Percentiles rank a stretch among this genome's conserved stretches.
Conservation (phyloP, 257 asterid genomes). For the Przewalskia tangutica region DNA sequence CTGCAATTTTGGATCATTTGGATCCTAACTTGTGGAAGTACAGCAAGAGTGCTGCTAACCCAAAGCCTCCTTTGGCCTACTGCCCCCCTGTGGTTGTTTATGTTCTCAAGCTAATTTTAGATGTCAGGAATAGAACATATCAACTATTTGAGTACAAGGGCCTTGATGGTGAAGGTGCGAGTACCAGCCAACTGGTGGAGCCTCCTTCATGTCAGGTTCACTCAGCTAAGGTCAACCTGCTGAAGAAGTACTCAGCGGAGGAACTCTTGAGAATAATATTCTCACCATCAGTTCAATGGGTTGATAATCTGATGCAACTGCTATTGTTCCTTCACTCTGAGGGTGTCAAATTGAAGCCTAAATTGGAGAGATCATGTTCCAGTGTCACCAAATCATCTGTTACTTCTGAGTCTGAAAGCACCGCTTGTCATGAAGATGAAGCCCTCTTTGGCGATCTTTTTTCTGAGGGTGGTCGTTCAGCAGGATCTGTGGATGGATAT, state of each 20-base stretch:
- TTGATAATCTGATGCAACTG: slow-evolving; percentile 67
- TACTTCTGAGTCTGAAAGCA: slow-evolving; percentile 60
- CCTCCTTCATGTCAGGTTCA: slow-evolving; percentile 45
- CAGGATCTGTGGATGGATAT: slow-evolving; percentile 65
- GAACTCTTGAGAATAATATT: slow-evolving; percentile 59
- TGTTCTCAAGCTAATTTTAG: slow-evolving; percentile 58
- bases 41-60: slow-evolving; percentile 35
- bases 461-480: slow-evolving; percentile 87
- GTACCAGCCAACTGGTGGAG: slow-evolving; percentile 17
- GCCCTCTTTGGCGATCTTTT: slow-evolving; percentile 97
- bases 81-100: slow-evolving; percentile 65
- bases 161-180: slow-evolving; percentile 14
- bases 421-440: slow-evolving; percentile 78
- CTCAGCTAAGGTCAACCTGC: slow-evolving; percentile 28
- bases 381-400: slow-evolving; percentile 51
- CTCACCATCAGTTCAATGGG: slow-evolving; percentile 66
- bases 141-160: slow-evolving; percentile 33
- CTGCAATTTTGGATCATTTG: slow-evolving; percentile 55
- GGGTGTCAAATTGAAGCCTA: slow-evolving; percentile 68
- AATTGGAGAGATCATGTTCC: slow-evolving; percentile 62
- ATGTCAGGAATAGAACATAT: slow-evolving; percentile 44
- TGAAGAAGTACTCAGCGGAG: slow-evolving; percentile 50
- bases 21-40: slow-evolving; percentile 56
- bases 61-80: slow-evolving; percentile 64
- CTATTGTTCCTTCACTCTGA: slow-evolving; percentile 64